phyloP scores from a whole-genome alignment of 176 grass and related monocot genomes.

The Cocos nucifera region DNA sequence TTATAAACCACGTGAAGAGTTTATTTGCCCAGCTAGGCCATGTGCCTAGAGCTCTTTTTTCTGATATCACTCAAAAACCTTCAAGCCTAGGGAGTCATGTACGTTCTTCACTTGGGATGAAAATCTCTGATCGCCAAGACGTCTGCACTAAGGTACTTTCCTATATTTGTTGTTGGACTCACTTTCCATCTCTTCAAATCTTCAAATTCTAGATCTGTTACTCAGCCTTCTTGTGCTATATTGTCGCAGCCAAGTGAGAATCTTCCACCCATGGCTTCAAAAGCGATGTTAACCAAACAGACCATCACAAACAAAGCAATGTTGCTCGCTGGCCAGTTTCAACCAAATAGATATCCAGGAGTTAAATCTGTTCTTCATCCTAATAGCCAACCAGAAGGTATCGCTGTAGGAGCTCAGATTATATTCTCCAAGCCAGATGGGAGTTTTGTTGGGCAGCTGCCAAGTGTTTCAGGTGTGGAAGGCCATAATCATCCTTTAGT shows the following conservation, averaged over 20 bases:
- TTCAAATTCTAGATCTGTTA: no score
- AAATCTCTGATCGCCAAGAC: not conserved
- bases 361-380: slow-evolving; percentile 22
- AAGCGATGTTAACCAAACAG: slow-evolving; percentile 8
- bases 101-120: slow-evolving; percentile 13
- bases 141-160: not conserved
- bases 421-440: slow-evolving; percentile 21
- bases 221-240: not conserved
- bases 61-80: slow-evolving; percentile 38
- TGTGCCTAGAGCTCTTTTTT: slow-evolving; percentile 29
- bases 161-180: no score
- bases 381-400: slow-evolving; percentile 19
- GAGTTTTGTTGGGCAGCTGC: slow-evolving; percentile 22
- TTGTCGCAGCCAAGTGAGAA: not conserved
- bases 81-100: slow-evolving; percentile 25
- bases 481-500: slow-evolving; percentile 21
- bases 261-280: slow-evolving; percentile 17
- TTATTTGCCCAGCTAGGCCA: slow-evolving; percentile 47
- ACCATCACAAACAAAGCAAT: not conserved
- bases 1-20: slow-evolving; percentile 58
- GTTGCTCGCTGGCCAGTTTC: no score
- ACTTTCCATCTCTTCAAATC: no score
- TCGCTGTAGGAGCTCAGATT: slow-evolving; percentile 18
- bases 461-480: slow-evolving; percentile 12
- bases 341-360: no score